phyloP scores from a whole-genome alignment of 1,284 basidiomycete species.

The Cryptococcus amylolentus region DNA sequence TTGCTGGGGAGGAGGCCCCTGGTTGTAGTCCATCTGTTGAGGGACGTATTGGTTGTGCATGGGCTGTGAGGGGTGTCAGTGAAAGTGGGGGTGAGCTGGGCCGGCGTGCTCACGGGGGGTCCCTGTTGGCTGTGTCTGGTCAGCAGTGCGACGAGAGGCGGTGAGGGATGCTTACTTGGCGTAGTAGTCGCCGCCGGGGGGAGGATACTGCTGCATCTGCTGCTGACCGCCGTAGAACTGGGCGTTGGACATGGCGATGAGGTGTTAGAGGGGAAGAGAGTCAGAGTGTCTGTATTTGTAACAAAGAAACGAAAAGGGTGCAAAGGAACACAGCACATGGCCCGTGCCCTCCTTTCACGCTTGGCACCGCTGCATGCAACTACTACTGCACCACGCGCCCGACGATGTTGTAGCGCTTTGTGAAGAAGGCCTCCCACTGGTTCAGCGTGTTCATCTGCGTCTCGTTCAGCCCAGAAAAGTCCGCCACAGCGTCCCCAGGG shows the following conservation, averaged over 20 bases:
- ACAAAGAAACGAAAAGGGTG: background rate
- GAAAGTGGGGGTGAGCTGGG: background rate
- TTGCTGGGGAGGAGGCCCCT: slow-evolving; percentile 3
- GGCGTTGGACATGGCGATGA: slow-evolving; percentile 1
- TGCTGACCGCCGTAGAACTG: slow-evolving; percentile 10
- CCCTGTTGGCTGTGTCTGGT: slow-evolving; percentile 8
- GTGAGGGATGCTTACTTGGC: background rate
- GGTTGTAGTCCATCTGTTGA: slow-evolving; percentile 3
- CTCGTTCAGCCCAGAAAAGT: slow-evolving; percentile 73
- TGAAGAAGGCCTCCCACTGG: slow-evolving; percentile 82
- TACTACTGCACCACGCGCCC: slow-evolving; percentile 58
- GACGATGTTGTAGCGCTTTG: slow-evolving; percentile 76
- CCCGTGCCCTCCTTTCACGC: background rate
- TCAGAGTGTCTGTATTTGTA: background rate
- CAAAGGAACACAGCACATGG: background rate
- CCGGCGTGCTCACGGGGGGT: slow-evolving; percentile 3
- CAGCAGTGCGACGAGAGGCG: background rate
- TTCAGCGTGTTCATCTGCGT: slow-evolving; percentile 78
- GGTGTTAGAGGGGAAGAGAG: background rate
- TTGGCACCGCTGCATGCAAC: background rate
- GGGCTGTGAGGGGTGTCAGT: background rate
- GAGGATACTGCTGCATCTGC: background rate
- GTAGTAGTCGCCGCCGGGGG: background rate
- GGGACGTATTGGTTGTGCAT: slow-evolving; percentile 13
- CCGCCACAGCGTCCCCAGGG: slow-evolving; percentile 78